A percentile compares a stretch with the other conserved stretches of the same genome.
Evolutionary conservation across 1,284 basidiomycete species (phyloP).

Genomic region (Lentinus polychrous): DNA sequence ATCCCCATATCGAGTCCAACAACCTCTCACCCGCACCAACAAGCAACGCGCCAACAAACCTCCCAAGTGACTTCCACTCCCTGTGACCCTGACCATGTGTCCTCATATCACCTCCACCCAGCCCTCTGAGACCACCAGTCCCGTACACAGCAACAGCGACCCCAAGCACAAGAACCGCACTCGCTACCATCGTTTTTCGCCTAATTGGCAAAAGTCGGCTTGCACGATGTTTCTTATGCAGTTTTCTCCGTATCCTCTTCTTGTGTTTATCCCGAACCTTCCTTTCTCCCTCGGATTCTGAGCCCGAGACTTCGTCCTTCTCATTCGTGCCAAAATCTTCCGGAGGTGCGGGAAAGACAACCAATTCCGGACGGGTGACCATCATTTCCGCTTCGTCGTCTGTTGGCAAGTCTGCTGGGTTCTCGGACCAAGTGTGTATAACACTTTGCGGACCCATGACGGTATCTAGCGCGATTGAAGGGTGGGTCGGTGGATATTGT

Average conservation of each 20-base stretch:
- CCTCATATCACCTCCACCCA: slow-evolving; percentile 9
- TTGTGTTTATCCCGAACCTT: slow-evolving; percentile 15
- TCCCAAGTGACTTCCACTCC: slow-evolving; percentile 29
- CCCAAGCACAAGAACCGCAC: slow-evolving; percentile 58
- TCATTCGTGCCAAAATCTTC: slow-evolving; percentile 14
- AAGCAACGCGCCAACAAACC: slow-evolving; percentile 26
- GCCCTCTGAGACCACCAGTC: slow-evolving; percentile 16
- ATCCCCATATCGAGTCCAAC: slow-evolving; percentile 11
- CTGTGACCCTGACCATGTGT: slow-evolving; percentile 12
- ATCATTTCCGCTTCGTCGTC: slow-evolving; percentile 60
- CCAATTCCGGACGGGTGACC: slow-evolving; percentile 43
- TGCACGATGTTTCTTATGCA: slow-evolving; percentile 21
- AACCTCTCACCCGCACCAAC: slow-evolving; percentile 32
- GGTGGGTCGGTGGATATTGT: slow-evolving; percentile 38
- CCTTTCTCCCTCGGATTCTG: slow-evolving; percentile 2
- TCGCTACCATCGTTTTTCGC: slow-evolving; percentile 46
- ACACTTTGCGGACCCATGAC: slow-evolving; percentile 68
- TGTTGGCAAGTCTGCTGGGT: slow-evolving; percentile 29
- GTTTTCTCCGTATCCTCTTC: slow-evolving; percentile 18
- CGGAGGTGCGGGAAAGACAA: slow-evolving; percentile 35
- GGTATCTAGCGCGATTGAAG: slow-evolving; percentile 40
- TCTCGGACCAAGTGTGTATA: slow-evolving; percentile 53
- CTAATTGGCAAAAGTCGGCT: slow-evolving; percentile 26
- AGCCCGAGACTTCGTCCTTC: slow-evolving; percentile 13
- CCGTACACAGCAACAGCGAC: slow-evolving; percentile 62